Conservation (phyloP, 441 rosid genomes). For the Brassica balearica region DNA sequence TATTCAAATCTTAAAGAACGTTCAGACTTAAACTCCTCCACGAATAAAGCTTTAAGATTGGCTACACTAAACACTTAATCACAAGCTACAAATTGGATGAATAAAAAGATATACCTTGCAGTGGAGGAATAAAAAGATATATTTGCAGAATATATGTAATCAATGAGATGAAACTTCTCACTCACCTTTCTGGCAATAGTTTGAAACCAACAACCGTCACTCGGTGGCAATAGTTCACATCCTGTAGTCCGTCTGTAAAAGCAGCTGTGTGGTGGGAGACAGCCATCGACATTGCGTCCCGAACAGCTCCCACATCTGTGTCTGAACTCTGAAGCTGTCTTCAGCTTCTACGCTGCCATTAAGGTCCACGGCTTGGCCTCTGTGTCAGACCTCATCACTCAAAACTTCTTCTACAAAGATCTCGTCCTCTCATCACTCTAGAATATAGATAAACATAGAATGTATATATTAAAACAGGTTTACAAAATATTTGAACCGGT, state of each 20-base stretch:
- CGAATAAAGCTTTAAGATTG: background rate
- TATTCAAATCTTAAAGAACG: background rate
- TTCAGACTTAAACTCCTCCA: background rate
- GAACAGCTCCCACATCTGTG: conserved; percentile 38
- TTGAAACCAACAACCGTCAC: background rate
- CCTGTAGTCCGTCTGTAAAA: background rate
- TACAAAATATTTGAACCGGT: no score
- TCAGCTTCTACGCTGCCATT: conserved; percentile 68
- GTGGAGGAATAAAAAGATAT: no score
- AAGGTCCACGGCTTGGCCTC: conserved; percentile 67
- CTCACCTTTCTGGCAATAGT: no score
- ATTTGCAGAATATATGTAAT: no score
- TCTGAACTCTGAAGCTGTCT: conserved; percentile 51
- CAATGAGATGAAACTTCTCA: no score
- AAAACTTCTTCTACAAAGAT: conserved; percentile 46
- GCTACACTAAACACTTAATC: no score
- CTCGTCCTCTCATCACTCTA: no score
- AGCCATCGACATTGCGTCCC: conserved; percentile 14
- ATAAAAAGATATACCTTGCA: no score
- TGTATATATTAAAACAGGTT: no score
- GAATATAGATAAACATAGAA: no score
- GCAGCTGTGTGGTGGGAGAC: background rate
- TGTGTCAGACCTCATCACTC: conserved; percentile 72
- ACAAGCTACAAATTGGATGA: no score
- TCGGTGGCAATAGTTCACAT: background rate